Conservation (phyloP, 148 eudicot genomes). For the Silene latifolia region DNA sequence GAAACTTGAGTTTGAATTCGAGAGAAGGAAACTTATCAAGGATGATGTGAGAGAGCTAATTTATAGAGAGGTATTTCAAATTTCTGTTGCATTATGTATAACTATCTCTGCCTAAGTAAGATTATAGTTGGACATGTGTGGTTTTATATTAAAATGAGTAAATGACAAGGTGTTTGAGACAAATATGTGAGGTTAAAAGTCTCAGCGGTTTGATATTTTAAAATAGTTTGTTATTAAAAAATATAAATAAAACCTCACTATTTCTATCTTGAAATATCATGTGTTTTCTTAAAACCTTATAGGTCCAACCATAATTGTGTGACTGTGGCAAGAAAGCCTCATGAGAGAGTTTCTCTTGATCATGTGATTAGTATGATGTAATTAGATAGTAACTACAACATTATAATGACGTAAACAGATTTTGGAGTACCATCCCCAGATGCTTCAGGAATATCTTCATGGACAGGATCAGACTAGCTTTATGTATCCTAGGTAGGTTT, state of each 20-base stretch:
- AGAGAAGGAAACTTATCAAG: conserved; percentile 63
- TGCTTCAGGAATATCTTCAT: conserved; percentile 80
- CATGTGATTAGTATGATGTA: not conserved
- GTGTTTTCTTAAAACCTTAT: not conserved
- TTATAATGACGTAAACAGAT: conserved; percentile 57
- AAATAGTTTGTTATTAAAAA: not conserved
- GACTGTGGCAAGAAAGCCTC: not conserved
- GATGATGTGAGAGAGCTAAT: conserved; percentile 82
- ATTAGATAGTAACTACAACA: conserved; percentile 26
- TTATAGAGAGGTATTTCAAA: conserved; percentile 67
- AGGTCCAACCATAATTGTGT: not conserved
- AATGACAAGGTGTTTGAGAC: not conserved
- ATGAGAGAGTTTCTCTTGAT: not conserved
- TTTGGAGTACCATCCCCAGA: conserved; percentile 91
- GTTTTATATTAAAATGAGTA: not conserved
- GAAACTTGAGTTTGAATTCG: conserved; percentile 79
- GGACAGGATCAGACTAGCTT: conserved; percentile 76
- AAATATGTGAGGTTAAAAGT: not conserved
- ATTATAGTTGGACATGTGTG: not conserved
- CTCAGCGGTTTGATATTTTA: not conserved
- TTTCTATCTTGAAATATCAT: not conserved
- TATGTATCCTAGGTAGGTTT: conserved; percentile 81
- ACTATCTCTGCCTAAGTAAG: not conserved
- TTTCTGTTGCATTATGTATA: not conserved
- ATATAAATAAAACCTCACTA: not conserved